These are phyloP conservation scores for Sonneratia alba DNA, from an alignment of 345 rosid genomes.

Conservation along the genomic window DNA sequence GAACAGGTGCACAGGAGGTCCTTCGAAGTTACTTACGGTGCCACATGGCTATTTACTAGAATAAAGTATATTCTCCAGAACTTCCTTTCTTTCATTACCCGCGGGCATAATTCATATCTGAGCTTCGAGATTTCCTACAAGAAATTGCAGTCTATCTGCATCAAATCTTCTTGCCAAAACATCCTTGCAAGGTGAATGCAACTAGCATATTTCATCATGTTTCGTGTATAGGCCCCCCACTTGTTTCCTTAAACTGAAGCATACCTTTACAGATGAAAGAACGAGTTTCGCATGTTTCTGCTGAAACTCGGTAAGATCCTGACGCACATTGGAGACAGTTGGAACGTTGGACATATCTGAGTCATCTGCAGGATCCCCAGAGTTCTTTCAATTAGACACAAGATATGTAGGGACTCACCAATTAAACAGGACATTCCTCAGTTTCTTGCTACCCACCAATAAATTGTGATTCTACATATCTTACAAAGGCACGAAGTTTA, in stretches of 20 bases:
- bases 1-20: constrained; percentile 3
- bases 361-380: constrained; percentile 29
- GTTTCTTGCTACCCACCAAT: not conserved
- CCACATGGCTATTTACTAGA: constrained; percentile 41
- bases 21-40: constrained; percentile 27
- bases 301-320: constrained; percentile 59
- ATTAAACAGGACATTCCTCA: not conserved
- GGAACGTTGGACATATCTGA: constrained; percentile 39
- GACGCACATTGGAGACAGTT: constrained; percentile 38
- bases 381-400: not conserved
- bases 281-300: constrained; percentile 50
- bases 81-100: constrained; percentile 53
- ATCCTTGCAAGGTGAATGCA: not conserved
- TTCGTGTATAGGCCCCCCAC: not conserved
- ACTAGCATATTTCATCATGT: not conserved
- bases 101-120: constrained; percentile 56
- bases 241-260: not conserved
- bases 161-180: not conserved
- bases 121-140: constrained; percentile 53
- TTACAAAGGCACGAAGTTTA: not conserved
- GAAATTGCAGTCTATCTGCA: no score
- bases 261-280: constrained; percentile 44
- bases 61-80: constrained; percentile 67
- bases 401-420: not conserved
- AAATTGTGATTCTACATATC: not conserved